phyloP scores from a whole-genome alignment of 176 grass and related monocot genomes.

The Coix lacrymajobi region DNA sequence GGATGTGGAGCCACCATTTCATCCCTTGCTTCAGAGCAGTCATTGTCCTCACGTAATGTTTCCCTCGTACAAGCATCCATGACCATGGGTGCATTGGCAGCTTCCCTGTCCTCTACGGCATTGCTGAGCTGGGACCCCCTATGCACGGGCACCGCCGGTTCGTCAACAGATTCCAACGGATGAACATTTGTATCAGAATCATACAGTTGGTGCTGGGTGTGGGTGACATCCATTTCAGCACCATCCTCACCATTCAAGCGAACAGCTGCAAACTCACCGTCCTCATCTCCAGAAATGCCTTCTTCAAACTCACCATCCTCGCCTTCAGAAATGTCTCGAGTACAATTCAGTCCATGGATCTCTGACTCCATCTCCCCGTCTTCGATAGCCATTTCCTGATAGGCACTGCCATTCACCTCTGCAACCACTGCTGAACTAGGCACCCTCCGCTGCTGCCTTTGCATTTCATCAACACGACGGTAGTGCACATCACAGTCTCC shows the following conservation, averaged over 20 bases:
- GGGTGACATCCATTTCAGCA: conserved; percentile 15
- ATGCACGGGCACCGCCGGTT: background rate
- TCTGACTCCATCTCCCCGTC: conserved; percentile 7
- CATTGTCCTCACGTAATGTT: background rate
- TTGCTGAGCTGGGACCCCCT: conserved; percentile 12
- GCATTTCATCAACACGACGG: background rate
- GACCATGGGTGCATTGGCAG: background rate
- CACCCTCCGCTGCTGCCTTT: background rate
- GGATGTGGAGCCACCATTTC: conserved; percentile 19
- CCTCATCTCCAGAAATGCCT: background rate
- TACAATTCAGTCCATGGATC: background rate
- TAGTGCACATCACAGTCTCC: background rate
- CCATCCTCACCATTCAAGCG: background rate
- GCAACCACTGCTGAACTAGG: conserved; percentile 13
- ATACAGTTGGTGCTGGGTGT: background rate
- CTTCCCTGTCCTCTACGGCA: background rate
- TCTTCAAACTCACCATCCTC: conserved; percentile 11
- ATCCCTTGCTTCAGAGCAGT: background rate
- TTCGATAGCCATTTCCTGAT: background rate
- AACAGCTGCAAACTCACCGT: conserved; percentile 16
- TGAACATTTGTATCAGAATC: conserved; percentile 15
- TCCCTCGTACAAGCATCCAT: background rate
- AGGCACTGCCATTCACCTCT: background rate
- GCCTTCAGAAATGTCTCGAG: conserved; percentile 15
- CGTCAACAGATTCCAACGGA: conserved; percentile 16